Evolutionary conservation across 169 alveolate species (phyloP).

Genomic region (Cryptosporidium baileyi): DNA sequence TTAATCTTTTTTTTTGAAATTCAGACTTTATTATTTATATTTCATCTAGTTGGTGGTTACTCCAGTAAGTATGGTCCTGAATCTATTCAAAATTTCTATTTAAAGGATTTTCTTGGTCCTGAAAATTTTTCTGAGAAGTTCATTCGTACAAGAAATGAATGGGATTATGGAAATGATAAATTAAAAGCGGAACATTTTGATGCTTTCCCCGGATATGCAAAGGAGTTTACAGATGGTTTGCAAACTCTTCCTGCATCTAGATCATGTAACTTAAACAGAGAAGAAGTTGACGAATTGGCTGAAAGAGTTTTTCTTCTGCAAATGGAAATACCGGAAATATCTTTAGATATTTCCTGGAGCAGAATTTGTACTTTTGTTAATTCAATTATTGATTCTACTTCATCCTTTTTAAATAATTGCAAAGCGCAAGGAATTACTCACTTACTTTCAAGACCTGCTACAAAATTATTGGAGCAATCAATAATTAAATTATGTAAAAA

Average conservation of each 20-base stretch:
- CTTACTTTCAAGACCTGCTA: conserved; percentile 21
- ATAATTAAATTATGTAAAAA: conserved; percentile 29
- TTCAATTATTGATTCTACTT: conserved; percentile 26
- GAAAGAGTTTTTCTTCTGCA: conserved; percentile 39
- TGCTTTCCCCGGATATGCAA: conserved; percentile 37
- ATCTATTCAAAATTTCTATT: conserved; percentile 8
- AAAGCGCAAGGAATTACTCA: conserved; percentile 2
- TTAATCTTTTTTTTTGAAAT: background rate
- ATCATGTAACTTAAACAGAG: conserved; percentile 37
- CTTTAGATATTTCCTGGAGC: conserved; percentile 18
- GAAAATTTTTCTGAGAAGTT: conserved; percentile 12
- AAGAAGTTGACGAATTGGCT: conserved; percentile 53
- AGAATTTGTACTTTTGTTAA: conserved; percentile 31
- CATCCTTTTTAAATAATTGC: conserved; percentile 3
- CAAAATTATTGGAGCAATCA: conserved; percentile 20
- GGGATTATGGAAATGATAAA: conserved; percentile 17
- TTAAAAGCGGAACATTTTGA: background rate
- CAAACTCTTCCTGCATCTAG: conserved; percentile 36
- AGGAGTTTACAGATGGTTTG: background rate
- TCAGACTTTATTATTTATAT: background rate
- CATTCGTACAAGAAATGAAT: conserved; percentile 9
- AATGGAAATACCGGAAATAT: conserved; percentile 49
- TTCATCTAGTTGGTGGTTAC: background rate
- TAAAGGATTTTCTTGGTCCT: background rate
- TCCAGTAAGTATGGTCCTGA: background rate